These are phyloP conservation scores for Ballota nigra DNA, from an alignment of 257 asterid genomes.

Conservation along the genomic window DNA sequence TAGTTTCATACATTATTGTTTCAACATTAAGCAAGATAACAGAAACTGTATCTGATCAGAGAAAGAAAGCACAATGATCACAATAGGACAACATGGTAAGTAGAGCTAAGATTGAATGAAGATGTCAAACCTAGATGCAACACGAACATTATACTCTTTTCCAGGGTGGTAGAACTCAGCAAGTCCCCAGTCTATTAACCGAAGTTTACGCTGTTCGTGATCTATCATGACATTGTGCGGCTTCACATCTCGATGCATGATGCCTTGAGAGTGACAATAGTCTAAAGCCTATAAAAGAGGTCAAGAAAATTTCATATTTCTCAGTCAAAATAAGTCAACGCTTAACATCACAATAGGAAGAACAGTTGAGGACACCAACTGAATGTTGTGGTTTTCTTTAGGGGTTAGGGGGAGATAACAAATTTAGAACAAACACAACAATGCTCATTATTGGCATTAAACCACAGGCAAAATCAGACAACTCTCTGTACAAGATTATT, in stretches of 20 bases:
- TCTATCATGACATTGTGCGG: constrained; percentile 72
- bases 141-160: constrained; percentile 61
- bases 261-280: constrained; percentile 70
- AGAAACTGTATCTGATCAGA: neutral
- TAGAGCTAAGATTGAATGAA: constrained; percentile 14
- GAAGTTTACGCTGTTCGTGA: constrained; percentile 58
- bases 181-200: constrained; percentile 66
- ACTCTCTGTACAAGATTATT: neutral
- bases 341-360: constrained; percentile 8
- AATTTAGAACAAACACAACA: neutral
- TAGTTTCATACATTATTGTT: neutral
- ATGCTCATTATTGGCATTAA: neutral
- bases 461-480: neutral
- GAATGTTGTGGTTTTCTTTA: neutral
- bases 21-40: neutral
- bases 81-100: neutral
- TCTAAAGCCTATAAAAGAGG: constrained; percentile 45
- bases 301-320: neutral
- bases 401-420: neutral
- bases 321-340: constrained; percentile 11
- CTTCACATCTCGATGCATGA: constrained; percentile 73
- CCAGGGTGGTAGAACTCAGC: constrained; percentile 72
- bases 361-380: neutral
- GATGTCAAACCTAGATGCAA: constrained; percentile 55
- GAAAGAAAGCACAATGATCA: neutral